Conservation (phyloP, 495 filamentous ascomycete species). For the Poronia punctata region DNA sequence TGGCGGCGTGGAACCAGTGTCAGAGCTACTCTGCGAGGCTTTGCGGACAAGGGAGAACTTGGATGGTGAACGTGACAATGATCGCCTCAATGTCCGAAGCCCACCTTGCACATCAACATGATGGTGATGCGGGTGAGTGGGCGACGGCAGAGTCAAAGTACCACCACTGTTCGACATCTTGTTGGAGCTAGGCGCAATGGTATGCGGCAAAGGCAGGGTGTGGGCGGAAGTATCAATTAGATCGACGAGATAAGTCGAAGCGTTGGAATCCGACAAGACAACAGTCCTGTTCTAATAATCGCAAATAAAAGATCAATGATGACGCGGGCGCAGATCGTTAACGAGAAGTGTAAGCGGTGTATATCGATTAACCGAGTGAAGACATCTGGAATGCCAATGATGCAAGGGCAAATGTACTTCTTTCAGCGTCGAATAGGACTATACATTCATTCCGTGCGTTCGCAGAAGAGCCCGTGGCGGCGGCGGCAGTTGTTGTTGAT, state of each 20-base stretch:
- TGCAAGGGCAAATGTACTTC: constrained; percentile 23
- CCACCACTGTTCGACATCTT: constrained; percentile 52
- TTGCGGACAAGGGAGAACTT: constrained; percentile 63
- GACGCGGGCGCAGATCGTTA: background rate
- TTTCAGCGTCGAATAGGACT: constrained; percentile 13
- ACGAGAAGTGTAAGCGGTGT: constrained; percentile 20
- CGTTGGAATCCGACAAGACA: constrained; percentile 1
- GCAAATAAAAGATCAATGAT: background rate
- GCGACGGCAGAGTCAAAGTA: constrained; percentile 75
- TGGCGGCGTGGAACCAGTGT: constrained; percentile 16
- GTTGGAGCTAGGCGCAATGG: constrained; percentile 6
- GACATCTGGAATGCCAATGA: constrained; percentile 26
- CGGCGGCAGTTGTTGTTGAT: too few relatives aligned
- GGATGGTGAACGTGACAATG: constrained; percentile 80
- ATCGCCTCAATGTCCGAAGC: constrained; percentile 71
- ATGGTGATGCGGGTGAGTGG: constrained; percentile 60
- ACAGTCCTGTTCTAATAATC: constrained; percentile 5
- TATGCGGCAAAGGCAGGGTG: constrained; percentile 2
- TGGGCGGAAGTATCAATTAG: constrained; percentile 9
- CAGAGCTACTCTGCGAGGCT: constrained; percentile 34
- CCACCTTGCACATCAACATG: constrained; percentile 71
- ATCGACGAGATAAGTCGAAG: constrained; percentile 5
- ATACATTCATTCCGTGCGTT: constrained; percentile 7
- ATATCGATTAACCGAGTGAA: constrained; percentile 15
- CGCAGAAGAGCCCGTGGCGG: background rate